Conservation (phyloP, 148 eudicot species). For the Amaranthus hypochondriacus region DNA sequence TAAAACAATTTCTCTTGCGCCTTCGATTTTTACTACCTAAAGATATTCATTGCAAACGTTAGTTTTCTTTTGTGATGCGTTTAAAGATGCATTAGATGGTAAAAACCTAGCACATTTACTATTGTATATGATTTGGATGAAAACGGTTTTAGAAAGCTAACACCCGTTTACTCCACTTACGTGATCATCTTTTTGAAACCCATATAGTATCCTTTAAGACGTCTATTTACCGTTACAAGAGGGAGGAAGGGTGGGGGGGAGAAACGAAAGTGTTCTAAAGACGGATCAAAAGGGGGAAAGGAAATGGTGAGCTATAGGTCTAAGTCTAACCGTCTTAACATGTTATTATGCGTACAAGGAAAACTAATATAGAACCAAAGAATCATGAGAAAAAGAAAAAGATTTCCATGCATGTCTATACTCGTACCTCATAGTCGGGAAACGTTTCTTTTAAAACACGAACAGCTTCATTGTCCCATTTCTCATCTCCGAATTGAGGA, state of each 20-base stretch:
- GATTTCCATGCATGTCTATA: not conserved
- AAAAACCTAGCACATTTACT: not conserved
- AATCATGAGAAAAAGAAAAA: not conserved
- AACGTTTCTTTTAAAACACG: conserved; percentile 59
- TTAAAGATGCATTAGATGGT: not conserved
- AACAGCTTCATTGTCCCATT: conserved; percentile 85
- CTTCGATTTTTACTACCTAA: conserved; percentile 72
- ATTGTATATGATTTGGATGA: not conserved
- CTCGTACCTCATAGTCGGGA: conserved; percentile 61
- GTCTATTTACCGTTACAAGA: not conserved
- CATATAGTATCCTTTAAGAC: not conserved
- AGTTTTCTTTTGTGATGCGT: not conserved
- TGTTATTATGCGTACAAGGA: not conserved
- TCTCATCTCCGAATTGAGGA: conserved; percentile 90
- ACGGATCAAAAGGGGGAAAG: no score
- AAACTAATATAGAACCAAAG: not conserved
- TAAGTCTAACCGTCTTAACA: no score
- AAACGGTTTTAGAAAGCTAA: not conserved
- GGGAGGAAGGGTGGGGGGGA: not conserved
- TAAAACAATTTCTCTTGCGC: conserved; percentile 83
- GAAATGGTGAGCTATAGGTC: no score
- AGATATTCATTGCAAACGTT: conserved; percentile 1
- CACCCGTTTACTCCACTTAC: no score
- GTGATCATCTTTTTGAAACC: not conserved
- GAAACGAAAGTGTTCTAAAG: not conserved